Evolutionary conservation across 768 basidiomycete species (phyloP), one percentile per base, ranked within the genome.

Genomic region (Leccinellum albellum): DNA sequence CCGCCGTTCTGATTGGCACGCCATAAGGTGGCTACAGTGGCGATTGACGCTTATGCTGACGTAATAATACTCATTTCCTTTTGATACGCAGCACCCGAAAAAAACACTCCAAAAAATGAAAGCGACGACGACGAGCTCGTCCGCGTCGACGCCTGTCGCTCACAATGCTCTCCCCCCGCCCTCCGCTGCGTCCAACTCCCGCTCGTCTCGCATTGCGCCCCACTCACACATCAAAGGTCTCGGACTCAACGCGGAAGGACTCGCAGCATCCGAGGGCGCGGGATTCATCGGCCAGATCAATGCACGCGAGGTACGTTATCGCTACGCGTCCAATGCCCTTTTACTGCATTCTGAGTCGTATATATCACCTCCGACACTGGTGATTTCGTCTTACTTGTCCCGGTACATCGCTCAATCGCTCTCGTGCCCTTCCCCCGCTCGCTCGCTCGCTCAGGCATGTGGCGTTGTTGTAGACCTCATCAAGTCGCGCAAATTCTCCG

Each of bases 211-310:
- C 35, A 91, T 94, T 46, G 90, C 91, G 1, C 86, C 93, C 3
- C 95, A 98, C 69, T 97, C 94, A 5, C 95, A 98, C 72, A 98
- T 98, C 72, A 96, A 94, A 76, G 95, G 94, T 7, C 87, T 98
- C 28, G 97, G 97, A 3, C 78, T 98, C 53, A 88, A 82, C 42
- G 72, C 88, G 52, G 94, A 98, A 59, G 96, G 95, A 1, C 79
- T 79, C 55, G 96, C 94, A 1, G 76, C 78, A 31, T 68, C 77
- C 6, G 87, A 91, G 60, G 78, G 82, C 8, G 87, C 89, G 51
- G 97, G 97, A 1, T 98, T 98, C 73, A 82, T 98, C 47, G 94
- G 96, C 0, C 95, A 98, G 71, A 80, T 76, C 5, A 87, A 84
- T 67, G 96, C 97, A 20, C 83, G 97, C 60, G 96, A 98, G 82